Base-by-base conservation (phyloP, 169 alveolate genomes). In the Plasmodium ovale region DNA sequence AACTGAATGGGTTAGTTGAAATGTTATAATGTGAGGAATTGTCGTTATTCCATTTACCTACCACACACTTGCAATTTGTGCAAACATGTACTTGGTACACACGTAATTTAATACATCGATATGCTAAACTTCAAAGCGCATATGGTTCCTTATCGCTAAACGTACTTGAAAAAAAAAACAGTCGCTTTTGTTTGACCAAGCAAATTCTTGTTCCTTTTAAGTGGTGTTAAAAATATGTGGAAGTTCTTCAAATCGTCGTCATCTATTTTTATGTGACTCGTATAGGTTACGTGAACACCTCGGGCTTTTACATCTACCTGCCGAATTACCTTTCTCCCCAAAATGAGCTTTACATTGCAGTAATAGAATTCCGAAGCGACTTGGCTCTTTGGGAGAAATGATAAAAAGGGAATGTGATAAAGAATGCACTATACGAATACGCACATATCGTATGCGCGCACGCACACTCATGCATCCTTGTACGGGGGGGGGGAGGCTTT, bases 111-210 rank as follows among this genome's bases (percentile, higher is more conserved):
- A n/a, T n/a, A n/a, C n/a, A n/a, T n/a, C n/a, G n/a, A n/a, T n/a
- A n/a, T n/a, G n/a, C n/a, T n/a, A n/a, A n/a, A n/a, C n/a, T n/a
- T n/a, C n/a, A n/a, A n/a, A n/a, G n/a, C n/a, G n/a, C n/a, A n/a
- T n/a, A n/a, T n/a, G n/a, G n/a, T n/a, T n/a, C n/a, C n/a, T n/a
- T n/a, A n/a, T n/a, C n/a, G n/a, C n/a, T n/a, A 82, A n/a, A 53
- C 37, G 49, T 82, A 65, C 29, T 65, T 82, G n/a, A 65, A 51
- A 51, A 51, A 65, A 51, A 82, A 82, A 65, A 51, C 62, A n/a
- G 90, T 82, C 25, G 69, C 12, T 19, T 65, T 65, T 31, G 90
- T 82, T 51, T 65, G 82, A 29, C 90, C 90, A 47, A 82, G 58
- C 39, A 82, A n/a, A 25, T 29, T 65, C 31, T 65, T 82, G 23